These are phyloP conservation scores for Leccinum broughii DNA, from an alignment of 768 basidiomycete genomes.

Conservation along the genomic window DNA sequence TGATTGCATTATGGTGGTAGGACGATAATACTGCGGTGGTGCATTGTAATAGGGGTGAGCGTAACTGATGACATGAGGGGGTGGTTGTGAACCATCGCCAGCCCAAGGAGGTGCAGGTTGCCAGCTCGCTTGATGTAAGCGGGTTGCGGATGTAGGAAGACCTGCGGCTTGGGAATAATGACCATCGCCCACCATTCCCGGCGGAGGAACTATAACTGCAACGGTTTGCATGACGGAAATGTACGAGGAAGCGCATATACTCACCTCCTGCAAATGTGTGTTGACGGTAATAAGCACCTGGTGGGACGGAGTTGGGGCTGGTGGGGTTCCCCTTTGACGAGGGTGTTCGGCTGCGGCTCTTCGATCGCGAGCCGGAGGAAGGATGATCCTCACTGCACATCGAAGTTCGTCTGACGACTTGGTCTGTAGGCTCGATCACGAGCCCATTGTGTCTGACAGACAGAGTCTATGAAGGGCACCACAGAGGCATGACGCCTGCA, in stretches of 20 bases:
- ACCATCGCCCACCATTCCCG: conserved; percentile 42
- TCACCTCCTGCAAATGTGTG: conserved; percentile 53
- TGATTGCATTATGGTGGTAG: conserved; percentile 28
- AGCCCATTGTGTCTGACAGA: conserved; percentile 59
- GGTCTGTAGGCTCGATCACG: conserved; percentile 52
- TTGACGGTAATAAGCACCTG: conserved; percentile 59
- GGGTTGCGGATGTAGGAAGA: conserved; percentile 55
- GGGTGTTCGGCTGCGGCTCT: conserved; percentile 54
- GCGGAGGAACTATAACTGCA: conserved; percentile 43
- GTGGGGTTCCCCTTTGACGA: conserved; percentile 41
- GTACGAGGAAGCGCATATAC: conserved; percentile 11
- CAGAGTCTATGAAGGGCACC: conserved; percentile 1
- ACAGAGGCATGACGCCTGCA: conserved; percentile 10
- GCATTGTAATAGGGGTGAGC: conserved; percentile 35
- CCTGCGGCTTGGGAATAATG: conserved; percentile 43
- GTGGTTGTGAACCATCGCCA: conserved; percentile 39
- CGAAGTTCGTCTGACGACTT: conserved; percentile 18
- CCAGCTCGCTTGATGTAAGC: conserved; percentile 46
- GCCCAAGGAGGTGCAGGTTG: conserved; percentile 36
- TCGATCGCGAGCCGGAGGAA: conserved; percentile 45
- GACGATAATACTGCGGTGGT: conserved; percentile 52
- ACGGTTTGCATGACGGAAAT: conserved; percentile 8
- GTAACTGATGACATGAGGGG: conserved; percentile 38
- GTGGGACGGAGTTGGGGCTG: conserved; percentile 35
- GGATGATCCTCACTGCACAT: conserved; percentile 26